Percentiles rank a stretch among this genome's conserved stretches.
phyloP scores from a whole-genome alignment of 805 yeast species.

The Teunomyces pallodes region DNA sequence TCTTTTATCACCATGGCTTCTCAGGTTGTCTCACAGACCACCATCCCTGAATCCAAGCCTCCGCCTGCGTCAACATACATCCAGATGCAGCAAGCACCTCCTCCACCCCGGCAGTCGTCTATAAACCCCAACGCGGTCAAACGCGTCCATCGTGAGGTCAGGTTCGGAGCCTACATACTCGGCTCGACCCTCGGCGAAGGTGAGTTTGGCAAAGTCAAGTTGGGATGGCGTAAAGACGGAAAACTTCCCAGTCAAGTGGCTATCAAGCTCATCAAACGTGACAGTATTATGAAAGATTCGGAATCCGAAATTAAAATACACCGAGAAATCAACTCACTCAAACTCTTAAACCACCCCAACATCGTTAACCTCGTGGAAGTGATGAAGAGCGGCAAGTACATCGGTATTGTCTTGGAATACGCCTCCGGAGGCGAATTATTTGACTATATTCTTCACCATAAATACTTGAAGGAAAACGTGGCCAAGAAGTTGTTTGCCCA shows the following conservation, averaged over 20 bases:
- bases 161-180: constrained; percentile 86
- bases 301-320: constrained; percentile 87
- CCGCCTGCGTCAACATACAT: neutral
- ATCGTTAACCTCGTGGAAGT: constrained; percentile 91
- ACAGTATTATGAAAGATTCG: constrained; percentile 80
- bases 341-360: constrained; percentile 86
- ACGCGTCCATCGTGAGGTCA: constrained; percentile 58
- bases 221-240: constrained; percentile 92
- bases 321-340: constrained; percentile 88
- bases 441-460: constrained; percentile 83
- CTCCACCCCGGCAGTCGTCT: constrained; percentile 5
- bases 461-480: constrained; percentile 78
- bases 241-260: constrained; percentile 83
- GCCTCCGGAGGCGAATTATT: constrained; percentile 98
- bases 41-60: neutral
- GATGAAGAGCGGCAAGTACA: constrained; percentile 87
- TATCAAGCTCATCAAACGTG: constrained; percentile 85
- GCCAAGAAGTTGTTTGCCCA: constrained; percentile 92
- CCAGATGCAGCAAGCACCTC: constrained; percentile 4
- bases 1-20: constrained; percentile 2
- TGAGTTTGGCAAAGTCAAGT: constrained; percentile 95
- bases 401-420: constrained; percentile 93
- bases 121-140: constrained; percentile 16
- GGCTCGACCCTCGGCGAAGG: constrained; percentile 98
- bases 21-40: constrained; percentile 4